Percentiles rank a stretch among this genome's conserved stretches.
Evolutionary conservation across 2,329 filamentous ascomycete species (phyloP).

Genomic region (Rhynchosporium agropyri): DNA sequence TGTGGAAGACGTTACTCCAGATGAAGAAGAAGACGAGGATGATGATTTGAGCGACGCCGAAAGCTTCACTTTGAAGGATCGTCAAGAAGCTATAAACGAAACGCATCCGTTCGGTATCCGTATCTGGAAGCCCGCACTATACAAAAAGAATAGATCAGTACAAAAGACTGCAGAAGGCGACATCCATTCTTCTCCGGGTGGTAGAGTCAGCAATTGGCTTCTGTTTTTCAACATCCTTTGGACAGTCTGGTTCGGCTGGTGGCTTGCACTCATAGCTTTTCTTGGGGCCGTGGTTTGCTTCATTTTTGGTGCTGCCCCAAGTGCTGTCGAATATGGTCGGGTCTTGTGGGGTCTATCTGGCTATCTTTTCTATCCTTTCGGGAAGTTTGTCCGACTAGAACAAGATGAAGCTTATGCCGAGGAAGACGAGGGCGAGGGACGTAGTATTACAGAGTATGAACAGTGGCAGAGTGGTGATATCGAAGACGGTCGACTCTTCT

Average conservation of each 20-base stretch:
- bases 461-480: conserved; percentile 98
- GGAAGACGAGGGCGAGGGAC: conserved; percentile 92
- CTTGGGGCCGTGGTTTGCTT: conserved; percentile 78
- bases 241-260: conserved; percentile 94
- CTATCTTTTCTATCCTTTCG: conserved; percentile 95
- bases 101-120: conserved; percentile 98
- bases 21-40: conserved; percentile 63
- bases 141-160: conserved; percentile 96
- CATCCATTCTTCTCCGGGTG: conserved; percentile 92
- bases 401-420: conserved; percentile 93
- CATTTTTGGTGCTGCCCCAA: conserved; percentile 75
- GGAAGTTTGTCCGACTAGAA: conserved; percentile 90
- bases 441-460: conserved; percentile 98
- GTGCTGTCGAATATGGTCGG: conserved; percentile 81
- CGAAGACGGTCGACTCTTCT: conserved; percentile 93
- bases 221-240: conserved; percentile 87
- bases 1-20: conserved; percentile 46
- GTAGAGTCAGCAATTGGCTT: conserved; percentile 81
- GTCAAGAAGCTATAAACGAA: conserved; percentile 97
- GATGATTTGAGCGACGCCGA: conserved; percentile 85
- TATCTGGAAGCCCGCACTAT: conserved; percentile 97
- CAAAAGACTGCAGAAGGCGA: conserved; percentile 95
- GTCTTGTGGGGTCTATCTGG: conserved; percentile 81
- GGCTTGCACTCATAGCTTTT: conserved; percentile 79
- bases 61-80: conserved; percentile 96